Evolutionary conservation across 208 protist genomes (phyloP), one percentile per base, ranked within the genome.

Genomic region (Novymonas esmeraldas): DNA sequence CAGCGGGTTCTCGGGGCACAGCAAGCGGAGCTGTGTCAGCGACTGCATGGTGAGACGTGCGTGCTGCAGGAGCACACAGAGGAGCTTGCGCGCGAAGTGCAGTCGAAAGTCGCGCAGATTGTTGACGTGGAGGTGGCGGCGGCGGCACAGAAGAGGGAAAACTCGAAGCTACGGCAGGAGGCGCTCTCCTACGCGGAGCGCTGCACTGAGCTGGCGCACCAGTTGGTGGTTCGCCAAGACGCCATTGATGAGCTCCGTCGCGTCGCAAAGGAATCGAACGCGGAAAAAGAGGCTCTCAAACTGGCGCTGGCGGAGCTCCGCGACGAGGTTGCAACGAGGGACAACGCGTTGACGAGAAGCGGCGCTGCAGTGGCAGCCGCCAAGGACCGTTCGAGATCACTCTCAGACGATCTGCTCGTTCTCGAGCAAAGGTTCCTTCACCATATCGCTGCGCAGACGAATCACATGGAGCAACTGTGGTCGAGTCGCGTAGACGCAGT

Each of bases 391-490:
- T 18, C 39, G 6, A 5, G 45, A 6, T n/a, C 42, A 22, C 14
- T 31, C 2, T 34, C 36, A 3, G 38, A 68, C 1, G 52, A 18
- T 3, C 33, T 13, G 5, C 42, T 34, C 6, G 1, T 13, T 1
- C 42, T 58, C 22, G 62, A 68, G 31, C 6, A 36, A 20, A 7
- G 7, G 13, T 16, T 55, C 3, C n/a, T 57, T 29, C 1, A 16
- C 9, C 38, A 59, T 24, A 1, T 9, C 24, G 16, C 9, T 24
- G 33, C n/a, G 20, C 33, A 57, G 39, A 57, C 29, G 36, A 41
- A 52, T 11, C 6, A 34, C 5, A 31, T 59, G n/a, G 22, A 68
- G 24, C 11, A 24, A 0, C 50, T 46, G 31, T 71, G 63, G 57
- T 11, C 11, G 9, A 11, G 16, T 0, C 63, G 56, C 24, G 2